Evolutionary conservation across 306 rosid species (phyloP).

Genomic region (Castanea crenata): DNA sequence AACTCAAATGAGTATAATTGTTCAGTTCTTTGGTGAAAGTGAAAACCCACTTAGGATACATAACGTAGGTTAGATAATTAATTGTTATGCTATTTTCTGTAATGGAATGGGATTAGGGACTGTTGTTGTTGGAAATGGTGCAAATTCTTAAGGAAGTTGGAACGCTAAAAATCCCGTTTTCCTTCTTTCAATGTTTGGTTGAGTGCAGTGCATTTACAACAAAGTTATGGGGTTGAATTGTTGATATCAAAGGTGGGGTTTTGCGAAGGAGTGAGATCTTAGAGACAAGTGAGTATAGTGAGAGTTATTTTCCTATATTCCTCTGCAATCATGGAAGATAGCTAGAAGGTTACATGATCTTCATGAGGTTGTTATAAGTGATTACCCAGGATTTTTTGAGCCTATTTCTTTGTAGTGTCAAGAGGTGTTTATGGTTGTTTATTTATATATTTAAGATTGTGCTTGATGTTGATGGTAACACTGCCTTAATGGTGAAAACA

Average conservation of each 20-base stretch:
- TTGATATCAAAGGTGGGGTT: neutral
- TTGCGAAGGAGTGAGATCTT: neutral
- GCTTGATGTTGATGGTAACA: neutral
- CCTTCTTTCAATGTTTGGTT: neutral
- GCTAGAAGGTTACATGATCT: neutral
- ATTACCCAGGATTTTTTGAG: neutral
- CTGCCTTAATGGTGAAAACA: neutral
- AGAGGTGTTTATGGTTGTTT: neutral
- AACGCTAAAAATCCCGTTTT: neutral
- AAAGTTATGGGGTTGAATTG: neutral
- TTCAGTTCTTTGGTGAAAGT: neutral
- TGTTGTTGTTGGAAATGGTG: neutral
- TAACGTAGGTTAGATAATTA: neutral
- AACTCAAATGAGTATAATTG: neutral
- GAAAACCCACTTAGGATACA: conserved; percentile 2
- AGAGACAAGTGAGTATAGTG: neutral
- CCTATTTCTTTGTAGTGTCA: neutral
- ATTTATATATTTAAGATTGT: neutral
- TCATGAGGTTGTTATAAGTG: neutral
- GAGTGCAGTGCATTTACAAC: neutral
- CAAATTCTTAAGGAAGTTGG: neutral
- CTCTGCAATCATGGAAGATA: neutral
- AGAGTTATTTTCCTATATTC: neutral
- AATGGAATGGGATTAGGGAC: neutral
- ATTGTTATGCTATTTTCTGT: neutral